Conservation (phyloP, 1,284 basidiomycete genomes). For the Vanrija sp. region DNA sequence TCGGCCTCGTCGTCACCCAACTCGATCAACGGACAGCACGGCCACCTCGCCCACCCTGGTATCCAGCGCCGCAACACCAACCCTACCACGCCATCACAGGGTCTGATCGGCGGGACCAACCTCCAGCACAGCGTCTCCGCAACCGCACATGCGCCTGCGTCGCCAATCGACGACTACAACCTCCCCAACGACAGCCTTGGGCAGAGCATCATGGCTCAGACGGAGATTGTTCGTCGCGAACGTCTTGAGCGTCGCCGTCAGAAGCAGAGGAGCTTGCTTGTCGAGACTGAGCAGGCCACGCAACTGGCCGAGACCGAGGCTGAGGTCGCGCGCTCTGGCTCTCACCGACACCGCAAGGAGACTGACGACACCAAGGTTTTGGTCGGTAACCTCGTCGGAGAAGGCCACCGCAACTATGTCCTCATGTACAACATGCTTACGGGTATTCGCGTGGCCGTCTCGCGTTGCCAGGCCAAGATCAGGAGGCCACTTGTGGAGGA, state of each 20-base stretch:
- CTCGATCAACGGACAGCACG: background rate
- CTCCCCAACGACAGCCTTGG: constrained; percentile 62
- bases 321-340: constrained; percentile 25
- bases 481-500: constrained; percentile 76
- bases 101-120: background rate
- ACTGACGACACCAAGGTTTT: constrained; percentile 57
- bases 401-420: constrained; percentile 97
- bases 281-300: background rate
- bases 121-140: constrained; percentile 10
- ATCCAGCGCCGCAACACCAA: constrained; percentile 36
- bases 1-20: background rate
- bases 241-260: constrained; percentile 62
- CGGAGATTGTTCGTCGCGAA: constrained; percentile 75
- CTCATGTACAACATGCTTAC: constrained; percentile 99
- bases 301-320: constrained; percentile 52
- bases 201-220: constrained; percentile 72
- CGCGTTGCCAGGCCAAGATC: constrained; percentile 92
- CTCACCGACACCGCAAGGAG: constrained; percentile 18
- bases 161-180: constrained; percentile 5
- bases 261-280: constrained; percentile 49
- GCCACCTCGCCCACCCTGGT: constrained; percentile 10
- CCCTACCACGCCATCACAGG: constrained; percentile 18
- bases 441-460: constrained; percentile 92
- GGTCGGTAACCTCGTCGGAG: constrained; percentile 92
- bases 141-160: background rate